Percentiles rank a stretch among this genome's conserved stretches.
Evolutionary conservation across 1,139 yeast genomes (phyloP).

Genomic region (Kazachstania sp.): DNA sequence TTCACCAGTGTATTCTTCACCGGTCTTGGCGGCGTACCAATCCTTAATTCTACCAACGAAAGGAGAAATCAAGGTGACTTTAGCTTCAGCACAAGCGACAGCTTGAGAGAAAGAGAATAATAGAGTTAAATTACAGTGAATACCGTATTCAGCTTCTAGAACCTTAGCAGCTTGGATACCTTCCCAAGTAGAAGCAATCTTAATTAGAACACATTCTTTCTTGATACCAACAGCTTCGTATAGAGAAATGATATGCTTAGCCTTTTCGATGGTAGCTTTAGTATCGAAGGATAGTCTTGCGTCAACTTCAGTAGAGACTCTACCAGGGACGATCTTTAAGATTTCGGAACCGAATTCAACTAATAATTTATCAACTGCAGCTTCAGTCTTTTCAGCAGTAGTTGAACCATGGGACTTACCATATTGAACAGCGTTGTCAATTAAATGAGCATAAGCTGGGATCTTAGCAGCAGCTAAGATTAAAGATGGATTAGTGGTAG

Average conservation of each 20-base stretch:
- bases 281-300: conserved; percentile 95
- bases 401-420: conserved; percentile 56
- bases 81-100: conserved; percentile 98
- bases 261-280: conserved; percentile 88
- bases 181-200: conserved; percentile 98
- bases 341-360: conserved; percentile 96
- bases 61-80: conserved; percentile 93
- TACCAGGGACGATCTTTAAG: conserved; percentile 92
- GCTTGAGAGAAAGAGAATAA: conserved; percentile 95
- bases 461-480: conserved; percentile 93
- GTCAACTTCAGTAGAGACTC: conserved; percentile 98
- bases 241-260: conserved; percentile 74
- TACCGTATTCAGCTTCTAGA: conserved; percentile 80
- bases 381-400: conserved; percentile 54
- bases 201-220: conserved; percentile 87
- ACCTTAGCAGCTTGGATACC: conserved; percentile 98
- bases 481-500: conserved; percentile 97
- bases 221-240: conserved; percentile 76
- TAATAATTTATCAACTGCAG: conserved; percentile 84
- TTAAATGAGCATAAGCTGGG: conserved; percentile 78
- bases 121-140: conserved; percentile 93
- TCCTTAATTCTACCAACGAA: conserved; percentile 98
- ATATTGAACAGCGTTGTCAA: conserved; percentile 83
- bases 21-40: conserved; percentile 95
- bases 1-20: conserved; percentile 71